phyloP scores from a whole-genome alignment of 768 basidiomycete genomes.

The Phanerochaete carnosa region DNA sequence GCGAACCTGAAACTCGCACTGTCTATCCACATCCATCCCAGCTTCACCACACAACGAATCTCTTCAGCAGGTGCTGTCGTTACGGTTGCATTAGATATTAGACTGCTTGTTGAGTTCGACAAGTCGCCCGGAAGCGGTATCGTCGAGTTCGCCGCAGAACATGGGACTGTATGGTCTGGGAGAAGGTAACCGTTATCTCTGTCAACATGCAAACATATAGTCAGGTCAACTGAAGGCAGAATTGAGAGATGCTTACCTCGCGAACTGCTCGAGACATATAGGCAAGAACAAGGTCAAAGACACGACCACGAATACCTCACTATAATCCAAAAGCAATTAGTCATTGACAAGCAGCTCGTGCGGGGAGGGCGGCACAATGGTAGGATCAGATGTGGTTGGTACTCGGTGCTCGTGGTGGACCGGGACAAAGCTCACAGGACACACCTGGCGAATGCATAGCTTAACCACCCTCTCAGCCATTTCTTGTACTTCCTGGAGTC shows the following conservation, averaged over 20 bases:
- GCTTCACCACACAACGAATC: constrained; percentile 70
- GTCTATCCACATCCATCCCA: constrained; percentile 86
- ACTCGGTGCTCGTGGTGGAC: too few species aligned
- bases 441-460: constrained; percentile 83
- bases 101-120: neutral
- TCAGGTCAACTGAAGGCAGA: neutral
- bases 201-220: neutral
- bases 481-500: constrained; percentile 21
- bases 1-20: constrained; percentile 87
- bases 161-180: constrained; percentile 65
- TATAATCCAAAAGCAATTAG: constrained; percentile 19
- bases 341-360: neutral
- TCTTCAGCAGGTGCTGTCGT: constrained; percentile 28
- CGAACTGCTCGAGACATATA: constrained; percentile 85
- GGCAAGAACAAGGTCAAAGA: constrained; percentile 80
- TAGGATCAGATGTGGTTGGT: neutral
- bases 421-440: neutral
- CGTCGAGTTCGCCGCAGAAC: constrained; percentile 29
- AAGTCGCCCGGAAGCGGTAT: neutral
- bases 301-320: constrained; percentile 80
- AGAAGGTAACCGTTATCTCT: constrained; percentile 80
- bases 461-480: constrained; percentile 71
- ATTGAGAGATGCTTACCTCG: constrained; percentile 27
- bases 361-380: neutral
- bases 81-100: neutral